Percentiles rank a stretch among this genome's conserved stretches.
Evolutionary conservation across 192 early-diverging fungal species (phyloP).

Genomic region (Paraglomus occultum): DNA sequence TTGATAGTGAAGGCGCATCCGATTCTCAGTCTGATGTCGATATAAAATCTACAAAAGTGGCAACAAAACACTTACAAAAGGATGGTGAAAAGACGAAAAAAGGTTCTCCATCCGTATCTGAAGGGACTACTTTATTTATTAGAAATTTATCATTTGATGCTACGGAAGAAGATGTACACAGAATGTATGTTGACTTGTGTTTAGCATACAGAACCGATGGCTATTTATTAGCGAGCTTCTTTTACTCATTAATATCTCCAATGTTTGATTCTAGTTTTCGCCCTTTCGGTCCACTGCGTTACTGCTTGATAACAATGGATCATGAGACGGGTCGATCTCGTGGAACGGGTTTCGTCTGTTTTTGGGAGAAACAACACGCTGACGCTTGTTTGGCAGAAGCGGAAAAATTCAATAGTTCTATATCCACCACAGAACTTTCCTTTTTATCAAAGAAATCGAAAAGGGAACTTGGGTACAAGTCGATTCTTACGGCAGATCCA

Average conservation of each 20-base stretch:
- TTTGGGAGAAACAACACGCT: constrained; percentile 66
- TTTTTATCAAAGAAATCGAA: constrained; percentile 48
- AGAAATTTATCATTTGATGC: constrained; percentile 92
- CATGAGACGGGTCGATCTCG: constrained; percentile 76
- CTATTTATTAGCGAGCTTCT: not conserved
- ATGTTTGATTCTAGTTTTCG: constrained; percentile 50
- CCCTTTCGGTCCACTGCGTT: constrained; percentile 71
- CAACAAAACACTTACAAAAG: constrained; percentile 29
- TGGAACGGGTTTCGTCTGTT: constrained; percentile 96
- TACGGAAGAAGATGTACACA: constrained; percentile 71
- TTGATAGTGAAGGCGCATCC: constrained; percentile 38
- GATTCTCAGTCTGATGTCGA: constrained; percentile 40
- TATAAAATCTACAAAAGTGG: constrained; percentile 34
- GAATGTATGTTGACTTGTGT: constrained; percentile 36
- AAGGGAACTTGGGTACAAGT: constrained; percentile 49
- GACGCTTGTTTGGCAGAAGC: constrained; percentile 73
- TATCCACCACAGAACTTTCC: constrained; percentile 26
- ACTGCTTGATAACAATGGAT: constrained; percentile 85
- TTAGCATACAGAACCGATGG: not conserved
- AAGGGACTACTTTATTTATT: constrained; percentile 85
- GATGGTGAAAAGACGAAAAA: constrained; percentile 39
- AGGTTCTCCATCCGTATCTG: constrained; percentile 42
- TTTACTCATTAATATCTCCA: not conserved
- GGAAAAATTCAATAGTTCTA: constrained; percentile 53
- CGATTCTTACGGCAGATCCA: constrained; percentile 64